These are phyloP conservation scores for Talaromyces pinophilus DNA, from an alignment of 2,329 filamentous ascomycete genomes.

Conservation along the genomic window DNA sequence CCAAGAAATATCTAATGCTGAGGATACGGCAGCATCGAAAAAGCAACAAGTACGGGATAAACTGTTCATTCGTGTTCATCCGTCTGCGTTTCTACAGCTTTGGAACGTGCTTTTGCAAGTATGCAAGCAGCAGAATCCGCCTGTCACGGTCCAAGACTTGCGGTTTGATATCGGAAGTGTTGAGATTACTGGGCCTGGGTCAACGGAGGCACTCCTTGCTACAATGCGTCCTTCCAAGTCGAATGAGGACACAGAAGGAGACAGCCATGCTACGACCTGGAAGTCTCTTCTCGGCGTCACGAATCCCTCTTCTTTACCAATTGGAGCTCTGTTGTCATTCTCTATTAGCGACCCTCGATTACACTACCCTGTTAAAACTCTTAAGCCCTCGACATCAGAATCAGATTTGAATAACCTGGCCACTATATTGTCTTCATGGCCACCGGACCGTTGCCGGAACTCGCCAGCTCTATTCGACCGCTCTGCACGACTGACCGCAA, in stretches of 20 bases:
- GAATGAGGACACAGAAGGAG: slow-evolving; percentile 26
- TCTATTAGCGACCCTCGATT: slow-evolving; percentile 77
- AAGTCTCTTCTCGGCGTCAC: slow-evolving; percentile 54
- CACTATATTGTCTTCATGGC: slow-evolving; percentile 67
- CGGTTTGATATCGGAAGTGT: slow-evolving; percentile 73
- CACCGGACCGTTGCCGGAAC: slow-evolving; percentile 57
- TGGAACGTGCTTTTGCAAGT: slow-evolving; percentile 63
- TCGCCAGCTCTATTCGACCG: slow-evolving; percentile 67
- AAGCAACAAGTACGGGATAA: slow-evolving; percentile 48
- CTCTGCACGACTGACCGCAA: slow-evolving; percentile 64
- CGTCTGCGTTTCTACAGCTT: slow-evolving; percentile 68
- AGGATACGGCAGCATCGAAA: slow-evolving; percentile 24
- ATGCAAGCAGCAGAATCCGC: slow-evolving; percentile 63
- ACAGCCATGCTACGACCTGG: slow-evolving; percentile 45
- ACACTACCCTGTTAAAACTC: slow-evolving; percentile 67
- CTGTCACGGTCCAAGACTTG: slow-evolving; percentile 64
- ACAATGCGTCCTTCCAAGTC: slow-evolving; percentile 58
- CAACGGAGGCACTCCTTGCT: slow-evolving; percentile 74
- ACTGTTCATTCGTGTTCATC: slow-evolving; percentile 75
- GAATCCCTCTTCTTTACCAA: slow-evolving; percentile 69
- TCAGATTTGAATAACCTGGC: slow-evolving; percentile 51
- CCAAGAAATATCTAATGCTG: slow-evolving; percentile 40
- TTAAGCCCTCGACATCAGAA: slow-evolving; percentile 45
- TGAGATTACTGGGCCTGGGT: slow-evolving; percentile 69
- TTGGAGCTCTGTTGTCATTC: slow-evolving; percentile 71